phyloP scores from a whole-genome alignment of 176 grass and related monocot genomes.

The Tuctoria greenei region DNA sequence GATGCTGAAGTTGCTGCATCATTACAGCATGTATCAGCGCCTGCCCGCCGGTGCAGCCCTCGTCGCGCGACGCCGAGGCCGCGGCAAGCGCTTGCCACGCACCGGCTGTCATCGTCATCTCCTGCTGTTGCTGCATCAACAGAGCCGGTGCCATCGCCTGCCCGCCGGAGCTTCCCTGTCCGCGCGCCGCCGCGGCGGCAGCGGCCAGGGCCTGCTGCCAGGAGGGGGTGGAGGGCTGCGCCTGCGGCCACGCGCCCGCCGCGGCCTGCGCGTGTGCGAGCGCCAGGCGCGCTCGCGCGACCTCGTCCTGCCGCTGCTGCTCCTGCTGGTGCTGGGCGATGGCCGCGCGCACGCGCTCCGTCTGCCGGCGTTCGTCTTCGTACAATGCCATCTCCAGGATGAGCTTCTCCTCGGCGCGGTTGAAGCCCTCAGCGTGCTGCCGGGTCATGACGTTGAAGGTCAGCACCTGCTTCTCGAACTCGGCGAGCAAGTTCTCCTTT shows the following conservation, averaged over 20 bases:
- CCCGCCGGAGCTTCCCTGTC: background rate
- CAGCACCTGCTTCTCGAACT: constrained; percentile 52
- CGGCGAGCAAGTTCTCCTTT: background rate
- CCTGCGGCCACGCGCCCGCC: constrained; percentile 10
- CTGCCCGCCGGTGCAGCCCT: background rate
- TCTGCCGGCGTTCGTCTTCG: constrained; percentile 17
- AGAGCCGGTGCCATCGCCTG: background rate
- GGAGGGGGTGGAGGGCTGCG: background rate
- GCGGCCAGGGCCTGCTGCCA: constrained; percentile 9
- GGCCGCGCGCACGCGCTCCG: constrained; percentile 13
- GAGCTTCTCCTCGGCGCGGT: constrained; percentile 22
- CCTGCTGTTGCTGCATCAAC: background rate
- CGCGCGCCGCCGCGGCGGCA: background rate
- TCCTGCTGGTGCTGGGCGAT: background rate
- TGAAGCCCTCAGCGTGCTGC: constrained; percentile 1
- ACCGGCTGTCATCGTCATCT: constrained; percentile 9
- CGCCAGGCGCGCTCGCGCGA: constrained; percentile 14
- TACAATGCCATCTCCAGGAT: background rate
- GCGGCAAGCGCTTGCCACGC: constrained; percentile 26
- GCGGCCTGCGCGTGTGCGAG: constrained; percentile 34
- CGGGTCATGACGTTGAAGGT: constrained; percentile 28
- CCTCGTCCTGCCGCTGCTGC: constrained; percentile 24
- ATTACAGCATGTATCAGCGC: background rate
- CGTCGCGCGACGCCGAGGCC: background rate
- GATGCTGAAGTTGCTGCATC: constrained; percentile 5